Base-by-base conservation (phyloP, 2,329 filamentous ascomycete species). In the Bretziella fagacearum region DNA sequence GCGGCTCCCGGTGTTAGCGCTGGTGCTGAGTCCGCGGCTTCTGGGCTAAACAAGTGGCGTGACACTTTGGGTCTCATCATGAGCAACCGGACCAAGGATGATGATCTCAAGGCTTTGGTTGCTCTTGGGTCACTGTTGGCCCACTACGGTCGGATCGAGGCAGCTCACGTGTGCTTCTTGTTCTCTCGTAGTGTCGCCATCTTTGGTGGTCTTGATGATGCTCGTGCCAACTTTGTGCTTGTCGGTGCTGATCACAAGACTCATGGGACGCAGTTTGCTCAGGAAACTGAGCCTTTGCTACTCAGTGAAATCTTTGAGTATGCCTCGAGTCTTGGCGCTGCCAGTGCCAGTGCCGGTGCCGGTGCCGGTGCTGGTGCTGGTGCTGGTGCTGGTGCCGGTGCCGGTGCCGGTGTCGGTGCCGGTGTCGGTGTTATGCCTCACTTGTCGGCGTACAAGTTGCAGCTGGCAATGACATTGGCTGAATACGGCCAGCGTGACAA, bases 301-400 rank as follows among this genome's bases (percentile, higher is more conserved):
- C 72, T 98, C n/a, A 96, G 85, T 35, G 91, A 99, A 60, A 77
- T 94, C 0, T 96, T 93, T 56, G 91, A 99, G 59, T 96, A 85
- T 59, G 86, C 84, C 0, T 67, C 84, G 8, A 83, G 83, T 7
- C 71, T 96, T 11, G 72, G 71, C 18, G 67, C 68, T 23, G 69
- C 71, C 2, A 64, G 69, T 18, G 62, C 69, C 7, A 62, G 69
- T 0, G 65, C 75, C 27, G 70, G 73, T 33, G 73, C 83, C 49
- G 84, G 89, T 10, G n/a, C n/a, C n/a, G n/a, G n/a, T n/a, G n/a
- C n/a, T n/a, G n/a, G n/a, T n/a, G n/a, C n/a, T n/a, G n/a, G n/a
- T n/a, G n/a, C n/a, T n/a, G n/a, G n/a, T n/a, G n/a, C n/a, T n/a
- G n/a, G n/a, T n/a, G n/a, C n/a, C n/a, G n/a, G n/a, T n/a, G n/a